Percentiles rank a stretch among this genome's conserved stretches.
Evolutionary conservation across 352 stramenopile genomes (phyloP).

Genomic region (Pythium periplocum): DNA sequence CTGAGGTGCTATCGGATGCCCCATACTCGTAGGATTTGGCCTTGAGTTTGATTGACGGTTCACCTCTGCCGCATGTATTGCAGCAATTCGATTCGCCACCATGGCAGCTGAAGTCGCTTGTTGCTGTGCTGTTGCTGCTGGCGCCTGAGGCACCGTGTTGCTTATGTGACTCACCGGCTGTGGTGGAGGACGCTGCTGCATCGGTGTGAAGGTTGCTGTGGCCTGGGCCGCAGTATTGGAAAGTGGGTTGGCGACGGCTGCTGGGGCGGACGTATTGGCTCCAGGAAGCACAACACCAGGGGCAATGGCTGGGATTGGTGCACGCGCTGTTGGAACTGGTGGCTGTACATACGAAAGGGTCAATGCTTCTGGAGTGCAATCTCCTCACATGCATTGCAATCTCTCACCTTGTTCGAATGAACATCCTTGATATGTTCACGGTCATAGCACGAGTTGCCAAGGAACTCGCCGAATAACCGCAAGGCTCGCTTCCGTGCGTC

Average conservation of each 20-base stretch:
- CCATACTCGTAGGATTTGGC: not conserved
- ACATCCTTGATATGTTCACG: conserved; percentile 82
- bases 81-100: conserved; percentile 23
- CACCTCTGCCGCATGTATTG: conserved; percentile 26
- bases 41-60: conserved; percentile 15
- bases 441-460: conserved; percentile 87
- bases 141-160: not conserved
- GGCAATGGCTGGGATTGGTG: too few species aligned
- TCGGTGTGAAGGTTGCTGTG: too few species aligned
- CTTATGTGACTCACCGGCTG: too few species aligned
- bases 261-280: too few species aligned
- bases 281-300: too few species aligned
- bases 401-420: conserved; percentile 41
- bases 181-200: too few species aligned
- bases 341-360: not conserved
- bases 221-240: too few species aligned
- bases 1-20: too few species aligned
- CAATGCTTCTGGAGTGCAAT: conserved; percentile 1
- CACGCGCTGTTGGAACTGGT: conserved; percentile 8
- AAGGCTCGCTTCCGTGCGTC: conserved; percentile 77
- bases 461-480: conserved; percentile 79
- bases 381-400: not conserved
- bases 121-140: conserved; percentile 25
- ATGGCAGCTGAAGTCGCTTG: conserved; percentile 8
- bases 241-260: too few species aligned